Evolutionary conservation across 2,329 filamentous ascomycete species (phyloP).

Genomic region (Thermoascus crustaceus): DNA sequence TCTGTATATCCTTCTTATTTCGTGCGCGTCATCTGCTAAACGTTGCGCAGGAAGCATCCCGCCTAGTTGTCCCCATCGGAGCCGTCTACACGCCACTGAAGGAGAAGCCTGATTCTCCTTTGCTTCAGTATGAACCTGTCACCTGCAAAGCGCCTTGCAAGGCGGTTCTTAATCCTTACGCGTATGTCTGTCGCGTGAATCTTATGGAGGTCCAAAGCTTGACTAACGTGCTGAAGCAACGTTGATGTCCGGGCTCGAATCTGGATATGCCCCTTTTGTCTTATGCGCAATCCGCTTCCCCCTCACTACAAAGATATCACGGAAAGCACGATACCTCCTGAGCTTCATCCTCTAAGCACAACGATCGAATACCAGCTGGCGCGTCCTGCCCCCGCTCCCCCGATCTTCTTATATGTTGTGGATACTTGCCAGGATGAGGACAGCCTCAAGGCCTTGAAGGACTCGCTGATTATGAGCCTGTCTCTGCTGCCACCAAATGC

Average conservation of each 20-base stretch:
- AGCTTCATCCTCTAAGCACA: conserved; percentile 56
- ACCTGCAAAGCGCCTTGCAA: conserved; percentile 94
- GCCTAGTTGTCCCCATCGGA: conserved; percentile 91
- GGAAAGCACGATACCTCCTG: conserved; percentile 56
- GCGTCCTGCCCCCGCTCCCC: conserved; percentile 55
- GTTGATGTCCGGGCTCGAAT: conserved; percentile 58
- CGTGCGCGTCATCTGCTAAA: conserved; percentile 6
- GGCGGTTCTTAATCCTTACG: conserved; percentile 93
- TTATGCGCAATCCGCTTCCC: conserved; percentile 57
- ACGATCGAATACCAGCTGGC: conserved; percentile 60
- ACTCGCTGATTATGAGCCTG: conserved; percentile 59
- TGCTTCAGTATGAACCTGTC: conserved; percentile 92
- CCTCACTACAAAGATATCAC: conserved; percentile 64
- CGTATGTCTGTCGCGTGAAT: conserved; percentile 48
- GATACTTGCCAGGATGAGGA: conserved; percentile 63
- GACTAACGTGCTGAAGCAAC: conserved; percentile 44
- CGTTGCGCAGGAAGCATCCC: conserved; percentile 68
- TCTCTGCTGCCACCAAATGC: conserved; percentile 56
- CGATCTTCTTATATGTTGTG: conserved; percentile 61
- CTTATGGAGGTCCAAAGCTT: conserved; percentile 3
- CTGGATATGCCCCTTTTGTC: conserved; percentile 63
- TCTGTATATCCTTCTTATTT: conserved; percentile 35
- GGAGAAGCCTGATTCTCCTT: conserved; percentile 77
- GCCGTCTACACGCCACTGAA: conserved; percentile 93
- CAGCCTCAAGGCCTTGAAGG: conserved; percentile 57